Evolutionary conservation across 106 monocot species (phyloP), one percentile per base, ranked within the genome.

Genomic region (Dendrobium officinale): DNA sequence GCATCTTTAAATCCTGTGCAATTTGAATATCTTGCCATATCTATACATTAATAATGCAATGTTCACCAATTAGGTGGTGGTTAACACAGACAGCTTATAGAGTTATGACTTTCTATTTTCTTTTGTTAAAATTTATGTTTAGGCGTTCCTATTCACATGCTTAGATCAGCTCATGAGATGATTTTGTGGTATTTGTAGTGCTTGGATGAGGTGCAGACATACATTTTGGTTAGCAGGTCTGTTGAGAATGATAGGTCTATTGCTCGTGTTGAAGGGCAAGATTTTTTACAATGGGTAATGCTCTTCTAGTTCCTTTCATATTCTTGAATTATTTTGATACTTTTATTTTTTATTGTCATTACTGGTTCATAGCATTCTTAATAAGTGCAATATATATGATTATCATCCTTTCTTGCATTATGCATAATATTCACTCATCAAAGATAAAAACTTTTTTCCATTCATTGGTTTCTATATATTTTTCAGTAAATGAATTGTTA

Each of bases 171-270:
- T 66, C 72, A 9, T 67, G 17, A 26, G 43, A 76, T 76, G 15
- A 48, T 79, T 40, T n/a, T 82, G 19, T 79, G 67, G 79, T 68
- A 42, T 73, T 81, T 80, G 77, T 73, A 92, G 92, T 85, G 67
- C 82, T 87, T 99, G 83, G 93, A 99, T 86, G 99, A 95, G 85
- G 88, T 99, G 75, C 99, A 99, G 56, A 91, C 95, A 6, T 99
- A 99, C 83, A 95, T 99, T 85, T 84, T 99, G 6, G 82, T 89
- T 49, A 68, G 80, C 61, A 86, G 88, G 59, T 77, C 76, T 67
- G 64, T 77, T 73, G 82, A 80, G 45, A 43, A 55, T 64, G 70
- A 73, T 43, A 80, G 78, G 27, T 58, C 64, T 5, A 58, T 79
- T 80, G 82, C n/a, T 81, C 78, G 79, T 83, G 17, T 67, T 61